These are phyloP conservation scores for Xylariaceae sp. DNA, from an alignment of 2,329 filamentous ascomycete genomes.

Conservation along the genomic window DNA sequence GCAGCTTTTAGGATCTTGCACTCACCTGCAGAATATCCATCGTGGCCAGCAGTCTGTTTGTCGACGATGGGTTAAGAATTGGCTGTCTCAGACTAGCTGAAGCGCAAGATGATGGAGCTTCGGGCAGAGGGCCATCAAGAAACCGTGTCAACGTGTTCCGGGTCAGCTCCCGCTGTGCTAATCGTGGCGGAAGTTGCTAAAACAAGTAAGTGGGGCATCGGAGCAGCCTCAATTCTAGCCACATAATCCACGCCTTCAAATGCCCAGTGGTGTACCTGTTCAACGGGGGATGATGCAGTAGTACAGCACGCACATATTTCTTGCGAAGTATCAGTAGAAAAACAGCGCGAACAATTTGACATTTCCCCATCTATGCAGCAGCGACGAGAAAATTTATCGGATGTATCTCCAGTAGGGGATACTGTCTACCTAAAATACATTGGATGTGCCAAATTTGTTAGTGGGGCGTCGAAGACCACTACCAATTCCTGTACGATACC, in stretches of 20 bases:
- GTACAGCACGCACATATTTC: too few species aligned
- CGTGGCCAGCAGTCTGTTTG: slow-evolving; percentile 11
- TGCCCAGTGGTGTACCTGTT: too few species aligned
- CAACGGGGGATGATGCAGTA: too few species aligned
- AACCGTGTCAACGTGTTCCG: slow-evolving; percentile 19
- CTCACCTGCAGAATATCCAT: slow-evolving; percentile 34
- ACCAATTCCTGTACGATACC: too few species aligned
- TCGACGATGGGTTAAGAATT: slow-evolving; percentile 12
- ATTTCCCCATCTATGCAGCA: too few species aligned
- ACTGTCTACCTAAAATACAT: too few species aligned
- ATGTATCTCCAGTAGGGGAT: too few species aligned
- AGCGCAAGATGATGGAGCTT: slow-evolving; percentile 10
- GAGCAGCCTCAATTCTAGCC: neutral
- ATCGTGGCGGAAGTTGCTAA: slow-evolving; percentile 5
- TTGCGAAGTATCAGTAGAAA: too few species aligned
- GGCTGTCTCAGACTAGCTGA: slow-evolving; percentile 12
- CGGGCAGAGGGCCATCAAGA: slow-evolving; percentile 7
- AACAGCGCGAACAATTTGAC: too few species aligned
- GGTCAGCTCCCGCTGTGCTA: neutral
- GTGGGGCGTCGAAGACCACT: too few species aligned
- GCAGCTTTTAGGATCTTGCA: neutral
- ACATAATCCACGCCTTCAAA: neutral
- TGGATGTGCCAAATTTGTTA: too few species aligned
- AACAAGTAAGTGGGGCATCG: neutral
- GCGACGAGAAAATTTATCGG: too few species aligned